phyloP scores from a whole-genome alignment of 768 basidiomycete genomes.

The Mycena venus region DNA sequence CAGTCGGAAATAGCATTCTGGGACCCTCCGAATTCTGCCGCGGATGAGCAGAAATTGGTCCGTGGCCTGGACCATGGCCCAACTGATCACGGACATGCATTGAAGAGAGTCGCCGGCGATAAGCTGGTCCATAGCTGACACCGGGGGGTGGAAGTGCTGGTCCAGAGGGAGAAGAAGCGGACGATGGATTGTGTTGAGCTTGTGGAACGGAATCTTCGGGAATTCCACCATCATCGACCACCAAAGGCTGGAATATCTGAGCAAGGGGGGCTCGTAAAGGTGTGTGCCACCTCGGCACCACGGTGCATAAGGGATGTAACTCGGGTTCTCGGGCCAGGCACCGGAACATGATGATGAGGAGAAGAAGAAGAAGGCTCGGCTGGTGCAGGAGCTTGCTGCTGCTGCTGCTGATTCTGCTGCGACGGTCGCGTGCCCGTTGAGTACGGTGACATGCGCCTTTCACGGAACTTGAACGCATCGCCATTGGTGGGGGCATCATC shows the following conservation, averaged over 20 bases:
- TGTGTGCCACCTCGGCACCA: slow-evolving; percentile 51
- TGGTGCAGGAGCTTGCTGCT: slow-evolving; percentile 18
- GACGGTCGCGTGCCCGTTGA: slow-evolving; percentile 37
- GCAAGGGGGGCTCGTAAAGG: slow-evolving; percentile 75
- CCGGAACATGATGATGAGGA: slow-evolving; percentile 9
- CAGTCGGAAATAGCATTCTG: slow-evolving; percentile 40
- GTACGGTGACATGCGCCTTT: slow-evolving; percentile 48
- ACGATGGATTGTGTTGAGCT: slow-evolving; percentile 1
- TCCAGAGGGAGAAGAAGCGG: slow-evolving; percentile 25
- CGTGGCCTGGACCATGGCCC: slow-evolving; percentile 27
- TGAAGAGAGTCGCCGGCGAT: slow-evolving; percentile 56
- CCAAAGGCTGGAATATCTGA: slow-evolving; percentile 78
- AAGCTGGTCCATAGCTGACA: slow-evolving; percentile 61
- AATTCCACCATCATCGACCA: slow-evolving; percentile 63
- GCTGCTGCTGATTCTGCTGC: not conserved
- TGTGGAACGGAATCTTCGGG: slow-evolving; percentile 41
- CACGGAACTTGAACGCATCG: slow-evolving; percentile 39
- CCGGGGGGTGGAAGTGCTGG: slow-evolving; percentile 33
- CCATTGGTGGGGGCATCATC: slow-evolving; percentile 21
- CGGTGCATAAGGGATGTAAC: slow-evolving; percentile 59
- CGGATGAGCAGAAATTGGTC: slow-evolving; percentile 23
- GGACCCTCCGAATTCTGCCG: slow-evolving; percentile 34
- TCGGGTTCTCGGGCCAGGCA: slow-evolving; percentile 47
- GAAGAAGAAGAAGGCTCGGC: slow-evolving; percentile 48
- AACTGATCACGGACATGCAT: slow-evolving; percentile 39